Conservation (phyloP, 176 grass and related monocot genomes). For the Aegilops sharonensis region DNA sequence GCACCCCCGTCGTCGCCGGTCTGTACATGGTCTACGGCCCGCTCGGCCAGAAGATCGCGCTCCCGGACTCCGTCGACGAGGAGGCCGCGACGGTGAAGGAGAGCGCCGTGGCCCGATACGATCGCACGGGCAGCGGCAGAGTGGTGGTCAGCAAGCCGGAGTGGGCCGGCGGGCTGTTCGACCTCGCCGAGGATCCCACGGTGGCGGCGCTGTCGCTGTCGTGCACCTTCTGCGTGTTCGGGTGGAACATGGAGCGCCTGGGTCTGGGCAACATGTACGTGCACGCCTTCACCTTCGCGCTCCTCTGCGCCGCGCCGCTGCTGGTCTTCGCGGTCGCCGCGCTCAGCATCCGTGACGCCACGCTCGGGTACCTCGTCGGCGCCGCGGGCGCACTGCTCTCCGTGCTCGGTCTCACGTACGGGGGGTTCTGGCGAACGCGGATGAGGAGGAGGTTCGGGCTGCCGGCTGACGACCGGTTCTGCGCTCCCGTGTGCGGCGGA, state of each 20-base stretch:
- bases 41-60: constrained; percentile 41
- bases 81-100: not conserved
- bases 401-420: constrained; percentile 49
- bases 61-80: not conserved
- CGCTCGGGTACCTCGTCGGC: constrained; percentile 32
- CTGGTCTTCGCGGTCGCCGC: constrained; percentile 59
- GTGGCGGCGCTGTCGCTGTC: constrained; percentile 44
- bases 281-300: constrained; percentile 63
- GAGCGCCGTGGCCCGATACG: not conserved
- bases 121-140: not conserved
- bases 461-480: constrained; percentile 13
- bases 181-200: constrained; percentile 54
- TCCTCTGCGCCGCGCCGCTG: constrained; percentile 60
- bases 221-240: constrained; percentile 76
- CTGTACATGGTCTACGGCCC: constrained; percentile 60
- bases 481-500: not conserved
- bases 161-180: constrained; percentile 67
- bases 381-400: constrained; percentile 41
- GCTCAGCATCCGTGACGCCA: constrained; percentile 38
- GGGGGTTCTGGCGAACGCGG: constrained; percentile 51
- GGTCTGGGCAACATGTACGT: constrained; percentile 80
- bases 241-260: constrained; percentile 91
- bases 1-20: constrained; percentile 29
- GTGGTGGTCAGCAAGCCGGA: constrained; percentile 22
- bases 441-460: constrained; percentile 41